Conservation (phyloP, 371 early-diverging fungal genomes). For the Nematocida homosporus region DNA sequence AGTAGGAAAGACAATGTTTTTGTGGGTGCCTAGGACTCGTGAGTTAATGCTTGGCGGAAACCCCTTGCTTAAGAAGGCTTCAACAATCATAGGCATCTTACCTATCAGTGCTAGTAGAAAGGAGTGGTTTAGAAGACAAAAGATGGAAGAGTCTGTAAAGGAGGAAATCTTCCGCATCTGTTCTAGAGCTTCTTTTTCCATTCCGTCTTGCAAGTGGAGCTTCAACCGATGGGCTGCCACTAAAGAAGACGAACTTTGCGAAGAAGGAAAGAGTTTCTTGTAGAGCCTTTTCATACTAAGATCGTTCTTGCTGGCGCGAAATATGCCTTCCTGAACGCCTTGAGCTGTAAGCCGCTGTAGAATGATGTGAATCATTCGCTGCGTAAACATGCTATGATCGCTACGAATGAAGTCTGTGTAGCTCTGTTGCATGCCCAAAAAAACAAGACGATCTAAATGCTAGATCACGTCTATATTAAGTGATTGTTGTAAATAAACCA, state of each 20-base stretch:
- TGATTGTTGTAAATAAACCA: constrained; percentile 53
- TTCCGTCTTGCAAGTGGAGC: constrained; percentile 40
- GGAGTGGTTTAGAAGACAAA: constrained; percentile 53
- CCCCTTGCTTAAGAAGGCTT: constrained; percentile 58
- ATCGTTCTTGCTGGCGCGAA: constrained; percentile 13
- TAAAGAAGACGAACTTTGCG: constrained; percentile 33
- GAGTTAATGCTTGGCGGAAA: constrained; percentile 59
- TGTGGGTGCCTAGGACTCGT: constrained; percentile 53
- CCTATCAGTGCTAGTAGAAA: constrained; percentile 63
- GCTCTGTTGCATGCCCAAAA: constrained; percentile 33
- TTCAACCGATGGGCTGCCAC: constrained; percentile 35
- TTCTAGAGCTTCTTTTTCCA: constrained; percentile 50
- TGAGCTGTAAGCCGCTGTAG: constrained; percentile 31
- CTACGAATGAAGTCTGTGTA: constrained; percentile 53
- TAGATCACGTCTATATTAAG: background rate
- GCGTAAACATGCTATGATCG: constrained; percentile 47
- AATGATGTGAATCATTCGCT: constrained; percentile 43
- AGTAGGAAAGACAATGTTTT: constrained; percentile 35
- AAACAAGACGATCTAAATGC: background rate
- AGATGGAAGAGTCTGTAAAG: constrained; percentile 22
- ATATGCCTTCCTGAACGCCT: constrained; percentile 38
- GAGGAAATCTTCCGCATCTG: constrained; percentile 25
- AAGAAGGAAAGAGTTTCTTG: constrained; percentile 28
- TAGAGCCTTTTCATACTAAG: constrained; percentile 17
- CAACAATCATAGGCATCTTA: constrained; percentile 55